Base-by-base conservation (phyloP, 2,329 filamentous ascomycete species). In the Endoconidiophora laricicola region DNA sequence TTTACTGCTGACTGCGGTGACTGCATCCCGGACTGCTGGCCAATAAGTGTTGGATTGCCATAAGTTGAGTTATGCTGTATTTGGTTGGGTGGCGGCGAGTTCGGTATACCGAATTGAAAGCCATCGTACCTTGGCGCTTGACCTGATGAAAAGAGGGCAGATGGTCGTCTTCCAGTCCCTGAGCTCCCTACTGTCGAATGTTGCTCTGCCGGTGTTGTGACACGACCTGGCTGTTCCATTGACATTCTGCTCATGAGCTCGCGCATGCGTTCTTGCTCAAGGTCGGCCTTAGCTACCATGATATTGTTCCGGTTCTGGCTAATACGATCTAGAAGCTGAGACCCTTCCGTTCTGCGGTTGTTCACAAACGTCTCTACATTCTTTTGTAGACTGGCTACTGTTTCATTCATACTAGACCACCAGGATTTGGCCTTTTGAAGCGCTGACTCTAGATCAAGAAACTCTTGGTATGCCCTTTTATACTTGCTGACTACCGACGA, bases 351-450 rank as follows among this genome's bases (percentile, higher is more conserved):
- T 54, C 88, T 73, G 47, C 91, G 78, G 63, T 98, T 98, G 68
- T 87, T 93, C 56, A 98, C 88, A 65, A 98, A 98, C 0, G 83
- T 84, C 56, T 96, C 90, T 1, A 98, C 91, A 58, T 98, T 98
- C 73, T 94, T 91, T 58, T 87, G 79, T 39, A 95, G 69, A 60
- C 85, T 94, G 56, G 90, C 84, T 0, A 93, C 86, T 0, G 87
- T 95, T 56, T 95, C 87, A 58, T 82, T 83, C 87, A 96, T 98
- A 62, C 96, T 91, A 2, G 76, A 75, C 62, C 98, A 98, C 76
- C 94, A 98, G 49, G 80, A 81, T 65, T 91, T 88, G 5, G 93
- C 91, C 56, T 88, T 81, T 59, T 83, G 76, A 3, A 98, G 70
- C 2, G 91, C 91, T 6, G 87, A 83, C 55, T 85, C 78, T 10